Evolutionary conservation across 768 basidiomycete species (phyloP), one percentile per base, ranked within the genome.

Genomic region (Leucogyrophana mollusca): DNA sequence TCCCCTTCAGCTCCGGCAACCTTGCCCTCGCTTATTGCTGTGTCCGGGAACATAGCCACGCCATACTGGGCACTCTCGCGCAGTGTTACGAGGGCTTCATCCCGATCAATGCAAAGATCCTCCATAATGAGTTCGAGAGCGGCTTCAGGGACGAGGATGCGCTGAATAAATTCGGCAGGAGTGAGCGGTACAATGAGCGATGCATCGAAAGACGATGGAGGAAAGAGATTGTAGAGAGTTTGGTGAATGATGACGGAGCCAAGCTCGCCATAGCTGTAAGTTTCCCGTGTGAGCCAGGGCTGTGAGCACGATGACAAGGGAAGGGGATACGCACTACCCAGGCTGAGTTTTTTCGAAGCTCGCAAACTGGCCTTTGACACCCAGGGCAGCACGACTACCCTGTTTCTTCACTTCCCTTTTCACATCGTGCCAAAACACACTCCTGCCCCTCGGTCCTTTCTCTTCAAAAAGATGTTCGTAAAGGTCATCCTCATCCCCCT

Each of bases 101-200:
- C 64, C 3, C 72, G 73, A 34, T 64, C 56, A 9, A 84, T 64
- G 1, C 58, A 49, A 56, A 77, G 77, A 60, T 98, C 94, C 47
- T 87, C 74, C 71, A 82, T 82, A 50, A 97, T 90, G n/a, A 98
- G 79, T 18, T 77, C 72, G 33, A 86, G 72, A 1, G 86, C 90
- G 0, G 86, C 81, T 66, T 97, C 94, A 2, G 95, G 95, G 2
- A 97, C 82, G n/a, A 98, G 77, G 23, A 97, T 76, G 13, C 84
- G 83, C 32, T 87, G 82, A 30, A 92, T 74, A 58, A 94, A 95
- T 47, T 91, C 85, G 25, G 80, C 77, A 0, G 82, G 73, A 1
- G 82, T 79, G 18, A 97, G 76, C 0, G 94, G 87, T 0, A 72
- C 63, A 20, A 82, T 76, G 9, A 73, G 62, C n/a, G 67, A 59